phyloP scores from a whole-genome alignment of 345 rosid species.

The Eutrema heterophyllum region DNA sequence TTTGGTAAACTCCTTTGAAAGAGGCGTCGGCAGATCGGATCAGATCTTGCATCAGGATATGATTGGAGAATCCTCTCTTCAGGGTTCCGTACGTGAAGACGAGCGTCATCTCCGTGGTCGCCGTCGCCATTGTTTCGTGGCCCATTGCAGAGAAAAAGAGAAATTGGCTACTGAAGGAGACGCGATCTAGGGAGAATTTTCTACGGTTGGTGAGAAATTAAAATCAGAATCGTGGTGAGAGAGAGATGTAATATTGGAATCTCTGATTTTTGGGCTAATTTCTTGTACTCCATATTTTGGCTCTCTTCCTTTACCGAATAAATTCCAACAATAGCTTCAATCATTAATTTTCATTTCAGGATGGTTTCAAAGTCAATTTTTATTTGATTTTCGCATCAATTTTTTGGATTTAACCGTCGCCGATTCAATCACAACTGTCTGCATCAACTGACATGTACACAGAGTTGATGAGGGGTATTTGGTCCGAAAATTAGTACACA shows the following conservation, averaged over 20 bases:
- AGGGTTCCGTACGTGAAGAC: constrained; percentile 82
- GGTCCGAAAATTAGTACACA: too few species aligned
- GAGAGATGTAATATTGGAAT: constrained; percentile 12
- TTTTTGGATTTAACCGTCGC: too few species aligned
- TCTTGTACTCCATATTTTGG: too few species aligned
- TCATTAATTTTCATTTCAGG: too few species aligned
- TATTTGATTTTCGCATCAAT: too few species aligned
- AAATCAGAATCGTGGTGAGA: constrained; percentile 20
- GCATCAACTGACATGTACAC: too few species aligned
- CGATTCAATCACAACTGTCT: too few species aligned
- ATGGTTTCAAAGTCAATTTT: too few species aligned
- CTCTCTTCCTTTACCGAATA: too few species aligned
- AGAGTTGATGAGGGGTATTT: too few species aligned
- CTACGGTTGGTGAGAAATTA: constrained; percentile 15
- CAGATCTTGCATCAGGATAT: constrained; percentile 60
- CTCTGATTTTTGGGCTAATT: constrained; percentile 23
- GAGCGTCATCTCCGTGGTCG: constrained; percentile 16
- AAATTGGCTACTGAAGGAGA: background rate
- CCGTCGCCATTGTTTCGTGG: constrained; percentile 31
- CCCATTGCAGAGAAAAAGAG: background rate
- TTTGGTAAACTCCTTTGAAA: constrained; percentile 51
- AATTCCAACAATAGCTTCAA: too few species aligned
- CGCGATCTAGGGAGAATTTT: background rate
- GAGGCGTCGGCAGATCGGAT: constrained; percentile 61
- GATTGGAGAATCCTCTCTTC: constrained; percentile 72